A percentile compares a stretch with the other conserved stretches of the same genome.
Conservation (phyloP, 1,139 yeast genomes). For the Saccharomyces hybrid region DNA sequence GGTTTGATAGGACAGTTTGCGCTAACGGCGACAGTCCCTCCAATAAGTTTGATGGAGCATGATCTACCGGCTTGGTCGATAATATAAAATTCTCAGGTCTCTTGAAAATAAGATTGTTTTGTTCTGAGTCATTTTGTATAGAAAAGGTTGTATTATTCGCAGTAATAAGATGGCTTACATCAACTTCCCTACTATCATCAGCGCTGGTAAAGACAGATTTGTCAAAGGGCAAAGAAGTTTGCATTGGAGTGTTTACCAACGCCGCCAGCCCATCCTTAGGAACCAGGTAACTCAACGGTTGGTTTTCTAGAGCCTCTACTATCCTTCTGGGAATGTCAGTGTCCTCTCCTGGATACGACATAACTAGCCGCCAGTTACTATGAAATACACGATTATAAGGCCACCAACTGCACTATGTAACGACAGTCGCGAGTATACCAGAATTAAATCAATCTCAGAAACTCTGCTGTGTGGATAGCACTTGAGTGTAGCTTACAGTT, state of each 20-base stretch:
- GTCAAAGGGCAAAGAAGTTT: conserved; percentile 6
- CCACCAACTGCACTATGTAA: neutral
- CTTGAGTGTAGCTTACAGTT: neutral
- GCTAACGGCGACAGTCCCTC: conserved; percentile 21
- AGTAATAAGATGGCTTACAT: neutral
- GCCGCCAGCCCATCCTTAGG: conserved; percentile 25
- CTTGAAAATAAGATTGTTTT: conserved; percentile 11
- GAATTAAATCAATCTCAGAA: neutral
- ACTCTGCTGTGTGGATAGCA: neutral
- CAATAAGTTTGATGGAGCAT: conserved; percentile 6
- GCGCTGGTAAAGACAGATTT: neutral
- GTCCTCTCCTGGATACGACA: conserved; percentile 26
- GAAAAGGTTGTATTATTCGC: conserved; percentile 7
- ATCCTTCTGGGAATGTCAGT: conserved; percentile 24
- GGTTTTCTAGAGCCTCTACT: conserved; percentile 22
- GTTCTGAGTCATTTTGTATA: conserved; percentile 5
- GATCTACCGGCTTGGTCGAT: neutral
- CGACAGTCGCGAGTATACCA: neutral
- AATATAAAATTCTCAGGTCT: conserved; percentile 13
- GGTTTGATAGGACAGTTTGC: conserved; percentile 4
- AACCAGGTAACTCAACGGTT: conserved; percentile 26
- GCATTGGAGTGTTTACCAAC: conserved; percentile 14
- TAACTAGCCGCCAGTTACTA: neutral
- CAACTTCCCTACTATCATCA: neutral
- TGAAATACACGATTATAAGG: neutral